Conservation (phyloP, 768 basidiomycete genomes). For the Tephrocybe sp. region DNA sequence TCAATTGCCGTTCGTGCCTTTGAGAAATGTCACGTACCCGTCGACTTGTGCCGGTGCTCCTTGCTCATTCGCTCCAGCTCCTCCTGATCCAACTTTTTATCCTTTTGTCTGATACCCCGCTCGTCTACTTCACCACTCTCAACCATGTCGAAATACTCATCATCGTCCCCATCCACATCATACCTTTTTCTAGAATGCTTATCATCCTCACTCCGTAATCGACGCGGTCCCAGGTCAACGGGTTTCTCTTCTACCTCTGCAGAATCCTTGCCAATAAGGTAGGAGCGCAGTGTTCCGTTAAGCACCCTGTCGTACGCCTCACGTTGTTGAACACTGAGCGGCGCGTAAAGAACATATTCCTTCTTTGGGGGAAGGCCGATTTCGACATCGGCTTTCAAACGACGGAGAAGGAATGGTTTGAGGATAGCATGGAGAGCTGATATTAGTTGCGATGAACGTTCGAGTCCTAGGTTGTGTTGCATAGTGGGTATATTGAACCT, state of each 20-base stretch:
- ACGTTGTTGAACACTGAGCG: slow-evolving; percentile 79
- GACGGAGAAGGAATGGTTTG: slow-evolving; percentile 90
- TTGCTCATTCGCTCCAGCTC: slow-evolving; percentile 51
- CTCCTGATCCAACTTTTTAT: slow-evolving; percentile 28
- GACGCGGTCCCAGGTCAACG: slow-evolving; percentile 22
- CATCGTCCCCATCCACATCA: slow-evolving; percentile 58
- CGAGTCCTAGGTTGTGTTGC: slow-evolving; percentile 50
- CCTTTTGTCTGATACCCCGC: slow-evolving; percentile 24
- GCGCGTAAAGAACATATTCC: slow-evolving; percentile 92
- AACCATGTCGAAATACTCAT: slow-evolving; percentile 61
- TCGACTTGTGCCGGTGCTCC: slow-evolving; percentile 56
- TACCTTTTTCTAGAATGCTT: slow-evolving; percentile 42
- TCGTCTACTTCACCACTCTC: slow-evolving; percentile 46
- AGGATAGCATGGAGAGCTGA: slow-evolving; percentile 84
- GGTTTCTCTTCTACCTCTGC: slow-evolving; percentile 19
- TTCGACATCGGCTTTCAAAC: slow-evolving; percentile 87
- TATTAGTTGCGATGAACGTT: slow-evolving; percentile 66
- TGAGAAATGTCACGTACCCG: slow-evolving; percentile 39
- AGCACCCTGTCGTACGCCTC: slow-evolving; percentile 82
- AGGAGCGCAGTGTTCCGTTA: slow-evolving; percentile 64
- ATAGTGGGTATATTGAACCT: slow-evolving; percentile 76
- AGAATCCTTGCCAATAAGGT: slow-evolving; percentile 43
- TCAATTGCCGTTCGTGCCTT: background rate
- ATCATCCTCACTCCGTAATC: slow-evolving; percentile 30
- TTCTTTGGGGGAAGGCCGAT: slow-evolving; percentile 84